Conservation (phyloP, 2,329 filamentous ascomycete species). For the Tolypocladium album region DNA sequence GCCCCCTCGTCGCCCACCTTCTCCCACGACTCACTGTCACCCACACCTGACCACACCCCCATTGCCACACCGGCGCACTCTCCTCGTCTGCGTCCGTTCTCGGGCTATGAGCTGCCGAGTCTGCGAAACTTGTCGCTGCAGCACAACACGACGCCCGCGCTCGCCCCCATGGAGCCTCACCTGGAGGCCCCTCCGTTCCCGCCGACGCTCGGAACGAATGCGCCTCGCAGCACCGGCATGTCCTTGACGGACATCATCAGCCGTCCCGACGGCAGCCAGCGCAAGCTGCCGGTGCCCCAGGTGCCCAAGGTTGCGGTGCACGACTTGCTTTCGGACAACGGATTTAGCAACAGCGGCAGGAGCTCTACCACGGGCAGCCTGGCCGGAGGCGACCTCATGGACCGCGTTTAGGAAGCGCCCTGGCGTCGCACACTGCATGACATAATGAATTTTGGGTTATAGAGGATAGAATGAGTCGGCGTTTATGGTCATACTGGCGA, state of each 20-base stretch:
- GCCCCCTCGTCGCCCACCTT: slow-evolving; percentile 94
- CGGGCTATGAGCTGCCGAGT: slow-evolving; percentile 71
- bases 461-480: slow-evolving; percentile 29
- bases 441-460: slow-evolving; percentile 27
- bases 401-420: slow-evolving; percentile 31
- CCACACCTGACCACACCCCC: slow-evolving; percentile 97
- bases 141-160: slow-evolving; percentile 41
- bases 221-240: slow-evolving; percentile 51
- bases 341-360: slow-evolving; percentile 61
- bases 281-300: slow-evolving; percentile 85
- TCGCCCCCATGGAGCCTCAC: slow-evolving; percentile 49
- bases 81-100: slow-evolving; percentile 74
- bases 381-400: slow-evolving; percentile 58
- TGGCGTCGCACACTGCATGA: slow-evolving; percentile 19
- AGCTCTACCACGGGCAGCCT: slow-evolving; percentile 72
- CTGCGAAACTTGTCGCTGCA: slow-evolving; percentile 55
- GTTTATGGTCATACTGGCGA: slow-evolving; percentile 18
- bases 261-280: slow-evolving; percentile 72
- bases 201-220: slow-evolving; percentile 40
- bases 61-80: slow-evolving; percentile 93
- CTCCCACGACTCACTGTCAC: slow-evolving; percentile 89
- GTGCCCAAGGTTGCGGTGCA: slow-evolving; percentile 83
- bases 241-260: slow-evolving; percentile 90
- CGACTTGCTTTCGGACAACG: slow-evolving; percentile 63
- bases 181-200: slow-evolving; percentile 32